Evolutionary conservation across 1,284 basidiomycete genomes (phyloP).

Genomic region (Garcileccinum viscosum): DNA sequence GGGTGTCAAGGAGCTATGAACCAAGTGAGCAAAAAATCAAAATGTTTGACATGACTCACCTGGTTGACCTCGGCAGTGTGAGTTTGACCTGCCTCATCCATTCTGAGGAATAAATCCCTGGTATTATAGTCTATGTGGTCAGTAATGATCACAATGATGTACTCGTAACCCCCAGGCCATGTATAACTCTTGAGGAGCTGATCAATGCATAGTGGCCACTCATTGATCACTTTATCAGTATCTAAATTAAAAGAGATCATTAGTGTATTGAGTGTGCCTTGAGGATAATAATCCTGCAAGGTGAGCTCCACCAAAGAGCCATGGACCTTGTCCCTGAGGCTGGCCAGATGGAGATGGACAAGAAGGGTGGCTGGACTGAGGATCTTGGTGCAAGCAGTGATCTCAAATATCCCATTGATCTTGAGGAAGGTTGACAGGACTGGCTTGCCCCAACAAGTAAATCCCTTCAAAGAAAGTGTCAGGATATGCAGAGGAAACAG

Average conservation of each 20-base stretch:
- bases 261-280: not conserved
- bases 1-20: not conserved
- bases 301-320: not conserved
- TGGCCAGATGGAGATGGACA: not conserved
- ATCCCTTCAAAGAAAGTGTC: not conserved
- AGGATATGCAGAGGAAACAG: not conserved
- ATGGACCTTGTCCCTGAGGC: not conserved
- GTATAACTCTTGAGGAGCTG: not conserved
- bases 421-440: not conserved
- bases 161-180: not conserved
- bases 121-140: not conserved
- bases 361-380: not conserved
- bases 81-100: not conserved
- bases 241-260: not conserved
- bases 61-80: not conserved
- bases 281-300: not conserved
- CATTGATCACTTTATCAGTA: not conserved
- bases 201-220: not conserved
- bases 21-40: not conserved
- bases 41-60: not conserved
- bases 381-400: not conserved
- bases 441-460: not conserved
- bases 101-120: not conserved
- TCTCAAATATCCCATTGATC: not conserved
- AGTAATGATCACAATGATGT: not conserved